Evolutionary conservation across 176 grass and related monocot genomes (phyloP), one percentile per base, ranked within the genome.

Genomic region (Rhipidocladum racemiflorum): DNA sequence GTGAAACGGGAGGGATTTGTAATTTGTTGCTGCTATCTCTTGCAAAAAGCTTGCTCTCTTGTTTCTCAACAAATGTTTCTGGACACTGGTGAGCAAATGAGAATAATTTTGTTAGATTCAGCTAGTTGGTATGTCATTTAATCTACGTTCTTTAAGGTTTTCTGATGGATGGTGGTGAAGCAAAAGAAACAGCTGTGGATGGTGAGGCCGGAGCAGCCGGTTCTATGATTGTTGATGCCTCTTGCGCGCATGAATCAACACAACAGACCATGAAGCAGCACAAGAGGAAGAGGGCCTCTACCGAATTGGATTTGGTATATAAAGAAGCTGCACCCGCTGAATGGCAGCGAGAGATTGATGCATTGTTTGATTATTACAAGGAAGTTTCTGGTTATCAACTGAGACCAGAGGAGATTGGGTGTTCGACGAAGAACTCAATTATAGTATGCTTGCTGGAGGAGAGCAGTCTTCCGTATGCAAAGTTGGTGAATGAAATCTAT

Each of bases 361-460:
- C 13, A 29, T n/a, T 85, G 18, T 78, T 50, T 78, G 64, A 70
- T 56, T 85, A 61, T 70, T 85, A 78, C 40, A 70, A 62, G 39
- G 21, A 70, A 50, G 72, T 85, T 61, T 78, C 83, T 48, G 64
- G 74, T 68, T 34, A 24, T 61, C 20, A 24, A 2, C 50, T 85
- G 14, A 44, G 49, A 24, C 64, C 53, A 25, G 53, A 78, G 54
- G 83, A 85, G 28, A 18, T 48, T 71, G 42, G 44, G 3, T 60
- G 51, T 25, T 35, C 16, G 13, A 77, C 73, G 0, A 78, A 25
- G 7, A 69, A 82, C 39, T 72, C 56, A 7, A 42, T 82, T 51
- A 72, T 82, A 72, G 83, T 83, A 66, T 90, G 62, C 66, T 73
- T 90, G 56, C 83, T 86, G 48, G 88, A 90, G 57, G 83, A 90